Base-by-base conservation (phyloP, 257 asterid species). In the Euphrasia confusa region DNA sequence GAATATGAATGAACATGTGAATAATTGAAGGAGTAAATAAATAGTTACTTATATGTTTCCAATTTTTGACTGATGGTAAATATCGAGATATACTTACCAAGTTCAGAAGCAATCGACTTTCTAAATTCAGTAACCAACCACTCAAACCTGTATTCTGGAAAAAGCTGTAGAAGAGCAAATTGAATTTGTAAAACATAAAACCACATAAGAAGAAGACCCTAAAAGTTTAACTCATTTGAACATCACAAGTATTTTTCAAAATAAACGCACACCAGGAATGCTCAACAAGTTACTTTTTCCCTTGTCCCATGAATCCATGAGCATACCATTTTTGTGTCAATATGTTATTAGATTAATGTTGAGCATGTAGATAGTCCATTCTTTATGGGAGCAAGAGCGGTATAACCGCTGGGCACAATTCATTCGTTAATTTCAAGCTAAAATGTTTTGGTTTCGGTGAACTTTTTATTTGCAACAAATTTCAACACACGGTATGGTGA, bases 111-210 rank as follows among this genome's bases (percentile, higher is more conserved):
- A 73, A 92, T 81, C 52, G 88, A 74, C 75, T 83, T 79, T 13
- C 81, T 76, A 71, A 92, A 92, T 78, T 84, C 96, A 24, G 86
- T 71, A 44, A 89, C 86, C 80, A 92, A 63, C 94, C 97, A 92
- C 70, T 81, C 75, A 80, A 92, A 89, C 71, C 96, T 85, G 81
- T 85, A 92, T 62, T 87, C 97, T 7, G 95, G 97, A 55, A 86
- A 88, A 64, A 87, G 53, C 98, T 90, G 83, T 40, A 66, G 54
- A 77, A 71, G 53, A 68, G 75, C 56, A 4, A 66, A 53, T 17
- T 56, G 72, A 66, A 4, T 60, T 71, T 71, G 66, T 49, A 74
- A 56, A 64, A 52, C 48, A 47, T 32, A 52, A 39, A 58, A 60
- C 68, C 68, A 64, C 66, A 54, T 2, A 11, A 42, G 48, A 64